Evolutionary conservation across 768 basidiomycete genomes (phyloP).

Genomic region (Trametes cingulata): DNA sequence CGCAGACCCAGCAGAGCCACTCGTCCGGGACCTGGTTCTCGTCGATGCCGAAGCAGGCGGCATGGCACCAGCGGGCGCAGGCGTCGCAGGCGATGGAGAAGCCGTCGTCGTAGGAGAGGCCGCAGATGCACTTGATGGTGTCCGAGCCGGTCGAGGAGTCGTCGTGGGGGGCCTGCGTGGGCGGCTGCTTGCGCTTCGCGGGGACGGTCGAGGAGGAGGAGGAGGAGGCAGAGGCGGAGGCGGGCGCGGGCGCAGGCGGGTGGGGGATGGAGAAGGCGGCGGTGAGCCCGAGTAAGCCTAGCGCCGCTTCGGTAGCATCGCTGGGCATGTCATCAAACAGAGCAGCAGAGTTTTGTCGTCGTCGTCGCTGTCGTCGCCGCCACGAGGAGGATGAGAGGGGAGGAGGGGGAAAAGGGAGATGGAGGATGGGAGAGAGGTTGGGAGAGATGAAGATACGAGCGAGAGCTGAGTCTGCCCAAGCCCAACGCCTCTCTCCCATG

Average conservation of each 20-base stretch:
- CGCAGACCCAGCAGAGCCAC: constrained; percentile 75
- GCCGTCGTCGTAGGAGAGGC: constrained; percentile 73
- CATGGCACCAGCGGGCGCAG: constrained; percentile 85
- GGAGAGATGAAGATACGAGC: not conserved
- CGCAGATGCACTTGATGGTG: constrained; percentile 73
- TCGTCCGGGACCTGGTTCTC: constrained; percentile 66
- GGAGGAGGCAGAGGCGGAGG: constrained; percentile 35
- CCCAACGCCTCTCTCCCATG: too few relatives aligned
- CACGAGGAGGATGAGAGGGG: not conserved
- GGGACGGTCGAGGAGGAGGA: constrained; percentile 36
- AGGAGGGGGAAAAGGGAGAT: not conserved
- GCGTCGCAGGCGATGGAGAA: constrained; percentile 84
- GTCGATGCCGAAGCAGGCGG: constrained; percentile 69
- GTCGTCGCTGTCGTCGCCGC: not conserved
- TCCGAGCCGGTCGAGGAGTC: constrained; percentile 38
- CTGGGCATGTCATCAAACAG: constrained; percentile 38
- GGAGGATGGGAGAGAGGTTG: not conserved
- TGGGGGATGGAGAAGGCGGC: constrained; percentile 34
- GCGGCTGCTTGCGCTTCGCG: constrained; percentile 39
- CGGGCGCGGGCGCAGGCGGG: not conserved
- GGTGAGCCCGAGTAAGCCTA: constrained; percentile 56
- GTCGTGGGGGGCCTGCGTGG: constrained; percentile 19
- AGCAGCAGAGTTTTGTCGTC: not conserved
- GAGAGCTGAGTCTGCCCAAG: not conserved
- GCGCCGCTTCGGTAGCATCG: constrained; percentile 61